Base-by-base conservation (phyloP, 192 early-diverging fungal genomes). In the Podila clonocystis region DNA sequence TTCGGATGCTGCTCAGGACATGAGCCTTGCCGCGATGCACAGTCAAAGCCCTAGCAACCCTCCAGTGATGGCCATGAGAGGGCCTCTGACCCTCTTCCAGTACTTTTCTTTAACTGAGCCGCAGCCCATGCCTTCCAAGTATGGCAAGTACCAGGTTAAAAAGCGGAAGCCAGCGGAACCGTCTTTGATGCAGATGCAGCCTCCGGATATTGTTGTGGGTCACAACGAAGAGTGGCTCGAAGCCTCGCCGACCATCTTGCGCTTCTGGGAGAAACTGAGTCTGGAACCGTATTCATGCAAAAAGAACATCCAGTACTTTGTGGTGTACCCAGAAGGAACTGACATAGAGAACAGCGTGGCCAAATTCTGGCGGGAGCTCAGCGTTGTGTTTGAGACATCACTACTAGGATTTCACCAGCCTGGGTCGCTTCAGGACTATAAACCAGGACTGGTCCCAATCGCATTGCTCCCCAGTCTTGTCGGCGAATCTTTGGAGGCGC, bases 251-350 rank as follows among this genome's bases (percentile, higher is more conserved):
- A 83, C 87, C 3, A 74, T 88, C 19, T 38, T 90, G 9, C 72
- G 73, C 11, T 90, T 87, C 61, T 90, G 89, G 89, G 89, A 90
- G 29, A 88, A 87, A 9, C 67, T 87, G 26, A 84, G 87, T 45
- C 63, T 90, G 29, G 87, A 84, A 57, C 89, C 89, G 1, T 88
- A 86, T 45, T 88, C 86, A 2, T 63, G 62, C 28, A 84, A 73
- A 67, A 90, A 90, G 63, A 84, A 83, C 11, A 77, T 90, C 29
- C 74, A 65, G 5, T 90, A 88, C 64, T 88, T 87, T 73, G 86
- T 85, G 8, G 68, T 90, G 11, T 88, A 75, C 64, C 89, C 87
- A 9, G 75, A 83, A 36, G 79, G 84, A 1, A 72, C 55, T 0
- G 75, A 82, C 6, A 72, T 88, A 29, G 86, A 82, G 34, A 68